Evolutionary conservation across 2,329 filamentous ascomycete genomes (phyloP).

Genomic region (Acarospora socialis): DNA sequence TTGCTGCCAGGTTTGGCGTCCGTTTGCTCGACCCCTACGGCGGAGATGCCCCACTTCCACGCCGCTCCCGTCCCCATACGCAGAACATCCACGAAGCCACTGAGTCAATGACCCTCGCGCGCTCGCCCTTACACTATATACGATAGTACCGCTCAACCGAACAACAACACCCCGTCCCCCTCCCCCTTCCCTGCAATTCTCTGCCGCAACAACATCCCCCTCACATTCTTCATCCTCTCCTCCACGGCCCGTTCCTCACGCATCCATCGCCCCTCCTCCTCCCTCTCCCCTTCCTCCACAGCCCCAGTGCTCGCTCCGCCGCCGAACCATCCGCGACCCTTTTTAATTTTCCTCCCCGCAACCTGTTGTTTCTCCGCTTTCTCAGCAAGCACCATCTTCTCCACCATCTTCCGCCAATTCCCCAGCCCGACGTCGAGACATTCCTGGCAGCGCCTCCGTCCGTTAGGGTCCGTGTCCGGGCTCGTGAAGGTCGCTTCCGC

Average conservation of each 20-base stretch:
- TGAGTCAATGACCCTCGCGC: no score
- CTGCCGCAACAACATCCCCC: slow-evolving; percentile 39
- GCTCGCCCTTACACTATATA: no score
- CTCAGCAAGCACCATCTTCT: slow-evolving; percentile 41
- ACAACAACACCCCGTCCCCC: no score
- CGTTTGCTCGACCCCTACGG: no score
- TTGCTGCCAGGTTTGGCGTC: no score
- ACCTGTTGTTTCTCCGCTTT: slow-evolving; percentile 32
- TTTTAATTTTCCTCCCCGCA: slow-evolving; percentile 20
- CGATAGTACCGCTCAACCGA: no score
- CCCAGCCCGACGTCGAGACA: slow-evolving; percentile 63
- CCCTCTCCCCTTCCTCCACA: slow-evolving; percentile 21
- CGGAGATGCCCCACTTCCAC: no score
- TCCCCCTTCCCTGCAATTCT: slow-evolving; percentile 25
- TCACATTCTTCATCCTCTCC: slow-evolving; percentile 38
- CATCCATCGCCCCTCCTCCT: slow-evolving; percentile 29
- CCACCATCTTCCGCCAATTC: slow-evolving; percentile 76
- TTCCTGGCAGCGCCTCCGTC: slow-evolving; percentile 27
- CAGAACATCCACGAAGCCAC: no score
- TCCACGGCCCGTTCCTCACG: slow-evolving; percentile 41
- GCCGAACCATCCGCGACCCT: slow-evolving; percentile 24
- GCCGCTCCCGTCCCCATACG: no score
- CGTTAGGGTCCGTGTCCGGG: slow-evolving; percentile 18
- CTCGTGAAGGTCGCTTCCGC: slow-evolving; percentile 49
- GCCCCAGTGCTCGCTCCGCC: no score